Evolutionary conservation across 75 land plant genomes (phyloP).

Genomic region (Pinus albicaulis): DNA sequence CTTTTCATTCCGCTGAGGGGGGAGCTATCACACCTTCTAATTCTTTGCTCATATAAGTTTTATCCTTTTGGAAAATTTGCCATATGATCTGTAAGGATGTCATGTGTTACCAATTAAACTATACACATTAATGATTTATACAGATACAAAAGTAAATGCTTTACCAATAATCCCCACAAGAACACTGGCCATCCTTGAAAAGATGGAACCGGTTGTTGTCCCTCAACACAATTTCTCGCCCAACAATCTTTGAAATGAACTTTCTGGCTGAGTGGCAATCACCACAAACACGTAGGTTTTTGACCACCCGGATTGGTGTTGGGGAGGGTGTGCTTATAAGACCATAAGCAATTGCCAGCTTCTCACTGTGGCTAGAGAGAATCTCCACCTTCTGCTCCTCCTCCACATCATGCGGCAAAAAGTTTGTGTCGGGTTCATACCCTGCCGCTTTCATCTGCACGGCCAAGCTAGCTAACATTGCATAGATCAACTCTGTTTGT

Average conservation of each 20-base stretch:
- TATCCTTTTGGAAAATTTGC: no score
- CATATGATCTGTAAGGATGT: no score
- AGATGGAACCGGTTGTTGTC: slow-evolving; percentile 1
- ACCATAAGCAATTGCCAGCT: background rate
- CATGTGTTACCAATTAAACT: no score
- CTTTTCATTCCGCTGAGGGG: no score
- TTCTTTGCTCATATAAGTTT: no score
- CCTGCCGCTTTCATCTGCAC: background rate
- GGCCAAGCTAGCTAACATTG: background rate
- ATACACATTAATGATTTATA: no score
- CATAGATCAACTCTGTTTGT: background rate
- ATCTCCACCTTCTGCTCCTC: background rate
- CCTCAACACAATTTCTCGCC: background rate
- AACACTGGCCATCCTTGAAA: background rate
- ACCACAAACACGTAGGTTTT: background rate
- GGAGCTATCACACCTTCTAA: no score
- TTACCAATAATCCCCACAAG: background rate
- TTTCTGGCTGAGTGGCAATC: background rate
- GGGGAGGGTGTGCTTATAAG: background rate
- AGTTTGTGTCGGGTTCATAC: background rate
- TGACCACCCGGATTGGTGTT: background rate
- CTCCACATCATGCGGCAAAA: background rate
- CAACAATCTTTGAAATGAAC: background rate
- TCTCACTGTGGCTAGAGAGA: background rate
- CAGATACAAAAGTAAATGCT: no score